Evolutionary conservation across 176 grass and related monocot species (phyloP).

Genomic region (Juncus inflexus): DNA sequence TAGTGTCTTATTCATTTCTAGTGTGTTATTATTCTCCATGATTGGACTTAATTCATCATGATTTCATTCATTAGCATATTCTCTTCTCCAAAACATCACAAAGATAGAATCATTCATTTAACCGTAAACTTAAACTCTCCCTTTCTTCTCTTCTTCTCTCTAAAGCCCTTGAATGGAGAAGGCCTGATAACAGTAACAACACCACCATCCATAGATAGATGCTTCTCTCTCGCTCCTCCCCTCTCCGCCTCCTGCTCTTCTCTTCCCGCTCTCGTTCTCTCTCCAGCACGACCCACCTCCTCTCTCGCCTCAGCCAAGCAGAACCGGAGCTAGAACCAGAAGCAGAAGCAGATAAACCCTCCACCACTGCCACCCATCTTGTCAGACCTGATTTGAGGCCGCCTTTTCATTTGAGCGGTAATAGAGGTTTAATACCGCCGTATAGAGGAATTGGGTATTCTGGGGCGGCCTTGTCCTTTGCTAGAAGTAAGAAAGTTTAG

Average conservation of each 20-base stretch:
- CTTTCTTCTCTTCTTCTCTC: neutral
- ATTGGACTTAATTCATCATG: too few relatives aligned
- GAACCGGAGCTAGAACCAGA: slow-evolving; percentile 9
- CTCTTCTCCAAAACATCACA: too few relatives aligned
- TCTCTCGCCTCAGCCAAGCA: slow-evolving; percentile 14
- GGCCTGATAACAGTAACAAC: neutral
- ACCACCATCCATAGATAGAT: neutral
- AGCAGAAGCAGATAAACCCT: slow-evolving; percentile 4
- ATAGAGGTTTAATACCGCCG: slow-evolving; percentile 14
- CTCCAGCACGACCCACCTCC: slow-evolving; percentile 9
- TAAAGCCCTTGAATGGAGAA: slow-evolving; percentile 20
- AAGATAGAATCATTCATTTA: too few relatives aligned
- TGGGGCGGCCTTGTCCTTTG: slow-evolving; percentile 11
- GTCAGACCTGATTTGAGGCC: slow-evolving; percentile 4
- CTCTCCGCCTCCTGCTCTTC: slow-evolving; percentile 28
- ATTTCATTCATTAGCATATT: too few relatives aligned
- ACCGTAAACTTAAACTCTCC: too few relatives aligned
- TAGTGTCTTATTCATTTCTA: too few relatives aligned
- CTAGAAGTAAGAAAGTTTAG: slow-evolving; percentile 33
- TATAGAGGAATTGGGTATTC: slow-evolving; percentile 26
- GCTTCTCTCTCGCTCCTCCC: slow-evolving; percentile 19
- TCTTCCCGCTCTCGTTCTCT: slow-evolving; percentile 17
- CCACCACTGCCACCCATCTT: slow-evolving; percentile 9
- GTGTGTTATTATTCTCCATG: too few relatives aligned
- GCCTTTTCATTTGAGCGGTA: neutral